Evolutionary conservation across 2,329 filamentous ascomycete genomes (phyloP).

Genomic region (Penicillium rolfsii): DNA sequence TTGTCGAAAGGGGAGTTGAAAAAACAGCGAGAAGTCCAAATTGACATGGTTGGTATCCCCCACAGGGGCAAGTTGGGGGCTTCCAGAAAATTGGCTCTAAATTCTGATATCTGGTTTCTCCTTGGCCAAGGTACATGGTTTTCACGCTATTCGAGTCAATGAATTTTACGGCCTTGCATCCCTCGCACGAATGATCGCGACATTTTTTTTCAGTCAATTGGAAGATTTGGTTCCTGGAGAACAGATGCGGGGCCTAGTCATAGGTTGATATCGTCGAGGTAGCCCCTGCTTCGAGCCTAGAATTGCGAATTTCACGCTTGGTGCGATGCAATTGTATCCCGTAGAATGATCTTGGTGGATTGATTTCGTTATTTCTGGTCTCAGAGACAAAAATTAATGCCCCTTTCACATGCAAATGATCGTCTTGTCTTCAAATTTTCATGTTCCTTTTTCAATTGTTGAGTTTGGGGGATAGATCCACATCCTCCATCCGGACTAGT

Average conservation of each 20-base stretch:
- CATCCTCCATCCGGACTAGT: constrained; percentile 18
- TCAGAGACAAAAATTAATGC: background rate
- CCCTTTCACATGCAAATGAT: constrained; percentile 4
- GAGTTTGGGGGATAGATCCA: constrained; percentile 10
- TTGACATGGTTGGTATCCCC: background rate
- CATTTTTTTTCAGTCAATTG: background rate
- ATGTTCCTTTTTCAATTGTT: constrained; percentile 14
- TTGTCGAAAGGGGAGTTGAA: background rate
- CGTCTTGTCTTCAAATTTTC: background rate
- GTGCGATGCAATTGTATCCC: no score
- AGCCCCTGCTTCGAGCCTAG: background rate
- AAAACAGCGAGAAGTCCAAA: background rate
- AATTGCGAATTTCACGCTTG: background rate
- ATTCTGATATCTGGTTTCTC: background rate
- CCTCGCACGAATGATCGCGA: background rate
- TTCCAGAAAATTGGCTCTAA: background rate
- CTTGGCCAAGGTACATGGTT: background rate
- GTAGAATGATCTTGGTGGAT: no score
- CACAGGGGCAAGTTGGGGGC: background rate
- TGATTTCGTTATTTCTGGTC: background rate
- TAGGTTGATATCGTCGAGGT: background rate
- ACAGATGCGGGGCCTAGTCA: background rate
- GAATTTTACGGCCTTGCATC: background rate
- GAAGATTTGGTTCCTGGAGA: background rate
- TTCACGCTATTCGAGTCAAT: background rate